phyloP scores from a whole-genome alignment of 2,329 filamentous ascomycete species.

The Xylariaceae sp. region DNA sequence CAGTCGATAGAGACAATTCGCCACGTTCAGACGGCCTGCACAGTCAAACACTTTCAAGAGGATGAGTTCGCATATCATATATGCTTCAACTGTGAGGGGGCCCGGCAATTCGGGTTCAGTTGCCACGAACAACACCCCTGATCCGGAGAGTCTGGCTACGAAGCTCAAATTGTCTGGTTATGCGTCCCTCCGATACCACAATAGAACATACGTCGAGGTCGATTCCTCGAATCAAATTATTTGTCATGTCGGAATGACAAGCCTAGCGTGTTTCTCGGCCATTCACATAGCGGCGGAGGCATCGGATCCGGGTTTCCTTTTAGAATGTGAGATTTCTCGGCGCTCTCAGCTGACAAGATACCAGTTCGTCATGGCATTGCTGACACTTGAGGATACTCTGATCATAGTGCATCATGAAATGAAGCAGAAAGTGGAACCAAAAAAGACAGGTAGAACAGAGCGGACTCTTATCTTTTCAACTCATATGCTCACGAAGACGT shows the following conservation, averaged over 20 bases:
- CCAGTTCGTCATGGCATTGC: neutral
- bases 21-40: no score
- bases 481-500: no score
- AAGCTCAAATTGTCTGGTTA: slow-evolving; percentile 1
- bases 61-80: neutral
- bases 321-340: slow-evolving; percentile 15
- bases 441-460: no score
- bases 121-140: neutral
- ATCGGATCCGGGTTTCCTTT: slow-evolving; percentile 25
- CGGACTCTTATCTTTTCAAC: no score
- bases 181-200: slow-evolving; percentile 2
- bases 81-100: neutral
- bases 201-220: neutral
- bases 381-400: neutral
- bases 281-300: slow-evolving; percentile 21
- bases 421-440: no score
- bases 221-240: neutral
- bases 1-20: no score
- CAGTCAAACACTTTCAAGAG: no score
- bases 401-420: neutral
- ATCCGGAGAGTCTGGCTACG: neutral
- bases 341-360: neutral
- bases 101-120: neutral
- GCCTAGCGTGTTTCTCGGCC: slow-evolving; percentile 8
- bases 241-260: slow-evolving; percentile 3